Evolutionary conservation across 352 stramenopile genomes (phyloP), one percentile per base, ranked within the genome.

Genomic region (Thalassiosira oceanica): DNA sequence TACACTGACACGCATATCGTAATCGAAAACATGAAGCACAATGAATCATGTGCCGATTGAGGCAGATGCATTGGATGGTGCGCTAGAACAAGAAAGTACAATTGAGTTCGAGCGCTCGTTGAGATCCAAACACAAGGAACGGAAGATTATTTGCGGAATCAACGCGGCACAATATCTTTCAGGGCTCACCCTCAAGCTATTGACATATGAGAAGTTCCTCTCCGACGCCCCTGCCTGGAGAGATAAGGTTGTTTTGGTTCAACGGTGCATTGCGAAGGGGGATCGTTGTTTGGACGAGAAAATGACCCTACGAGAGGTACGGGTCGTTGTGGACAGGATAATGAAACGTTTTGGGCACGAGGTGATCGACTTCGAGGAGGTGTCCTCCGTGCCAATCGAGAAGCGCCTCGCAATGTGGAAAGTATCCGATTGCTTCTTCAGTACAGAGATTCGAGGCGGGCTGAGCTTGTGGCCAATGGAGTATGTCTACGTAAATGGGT

Each of bases 1-100:
- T n/a, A n/a, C n/a, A n/a, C n/a, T n/a, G n/a, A n/a, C n/a, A n/a
- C n/a, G n/a, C n/a, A n/a, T n/a, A n/a, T n/a, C n/a, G n/a, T n/a
- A n/a, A n/a, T n/a, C n/a, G n/a, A n/a, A n/a, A n/a, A n/a, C n/a
- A n/a, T n/a, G n/a, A n/a, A n/a, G n/a, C n/a, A 96, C 94, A 6
- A 97, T 97, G 66, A 97, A 88, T 48, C 94, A 97, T 68, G 93
- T 98, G 5, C 93, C 92, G 24, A 96, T 98, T 64, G 95, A 98
- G 68, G 61, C 83, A 15, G 50, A 66, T 6, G 33, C 76, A 0
- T 42, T 93, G n/a, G 55, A 68, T 44, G 60, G 60, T 70, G 37
- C 61, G 60, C 11, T 7, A 11, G 16, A n/a, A n/a, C n/a, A n/a
- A 48, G 41, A 23, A 16, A 11, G 11, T 16, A 16, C n/a, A n/a